A percentile compares a stretch with the other conserved stretches of the same genome.
These are phyloP conservation scores for Dryadomyces quercivorus DNA, from an alignment of 2,329 filamentous ascomycete genomes.

Conservation along the genomic window DNA sequence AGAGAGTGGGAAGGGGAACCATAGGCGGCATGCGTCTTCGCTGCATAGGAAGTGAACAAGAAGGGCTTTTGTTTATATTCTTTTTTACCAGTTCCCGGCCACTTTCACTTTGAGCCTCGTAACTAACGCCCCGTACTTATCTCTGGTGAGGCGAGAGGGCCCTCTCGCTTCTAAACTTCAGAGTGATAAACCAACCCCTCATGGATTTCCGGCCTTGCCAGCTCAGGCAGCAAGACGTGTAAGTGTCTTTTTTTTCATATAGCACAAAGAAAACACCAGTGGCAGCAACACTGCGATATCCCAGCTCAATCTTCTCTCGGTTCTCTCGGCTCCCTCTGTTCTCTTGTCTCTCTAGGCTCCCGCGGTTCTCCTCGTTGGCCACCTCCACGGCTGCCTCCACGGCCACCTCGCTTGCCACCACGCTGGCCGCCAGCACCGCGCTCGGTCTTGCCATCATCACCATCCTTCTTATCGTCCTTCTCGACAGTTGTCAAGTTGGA, in stretches of 20 bases:
- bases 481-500: conserved; percentile 41
- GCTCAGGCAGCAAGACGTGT: not conserved
- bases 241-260: not conserved
- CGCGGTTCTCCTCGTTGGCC: conserved; percentile 37
- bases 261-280: not conserved
- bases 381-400: conserved; percentile 29
- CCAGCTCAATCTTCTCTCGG: conserved; percentile 12
- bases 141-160: not conserved
- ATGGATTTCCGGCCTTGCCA: not conserved
- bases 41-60: not conserved
- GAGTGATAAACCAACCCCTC: not conserved
- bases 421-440: conserved; percentile 27
- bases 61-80: not conserved
- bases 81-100: not conserved
- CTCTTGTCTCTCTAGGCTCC: conserved; percentile 30
- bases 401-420: conserved; percentile 24
- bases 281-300: not conserved
- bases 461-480: conserved; percentile 29
- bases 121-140: not conserved
- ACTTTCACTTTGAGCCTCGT: not conserved
- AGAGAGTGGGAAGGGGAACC: not conserved
- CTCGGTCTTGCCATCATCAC: conserved; percentile 26
- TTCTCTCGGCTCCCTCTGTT: conserved; percentile 4
- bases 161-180: not conserved
- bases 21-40: not conserved